Base-by-base conservation (phyloP, 2,329 filamentous ascomycete species). In the Emericellopsis cladophorae region DNA sequence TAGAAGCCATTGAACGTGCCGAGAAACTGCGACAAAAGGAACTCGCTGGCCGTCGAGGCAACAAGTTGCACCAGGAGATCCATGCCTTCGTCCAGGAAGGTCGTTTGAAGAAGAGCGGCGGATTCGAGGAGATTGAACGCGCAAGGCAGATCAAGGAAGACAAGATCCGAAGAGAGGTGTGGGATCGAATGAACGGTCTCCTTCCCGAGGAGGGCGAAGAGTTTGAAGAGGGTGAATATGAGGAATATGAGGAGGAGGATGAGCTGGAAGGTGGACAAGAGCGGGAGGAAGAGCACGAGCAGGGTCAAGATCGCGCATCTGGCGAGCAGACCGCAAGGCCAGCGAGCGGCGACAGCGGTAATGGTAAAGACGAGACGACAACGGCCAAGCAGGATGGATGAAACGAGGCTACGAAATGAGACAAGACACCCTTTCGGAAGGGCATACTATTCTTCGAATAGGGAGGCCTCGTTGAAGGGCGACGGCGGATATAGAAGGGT, bases 1-100 rank as follows among this genome's bases (percentile, higher is more conserved):
- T 98, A 0, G 92, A 96, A 61, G 92, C 92, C 31, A 98, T 98
- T 49, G 89, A 96, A 59, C 79, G 92, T n/a, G 92, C 92, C 0
- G 92, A 96, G 64, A 92, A 89, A 64, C 72, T 88, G 7, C 74
- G 92, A 18, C 84, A 92, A 60, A 88, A 86, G 56, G 92, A 98
- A 56, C 72, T 98, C 1, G 84, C 86, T 56, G 81, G 68, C 46
- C 76, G 92, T 3, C 71, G 70, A 22, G 84, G 81, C 31, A 84
- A 86, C 51, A 70, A 73, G 24, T 81, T 98, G 54, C 86, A 84
- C 58, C 84, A 84, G 51, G 92, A 98, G 59, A 74, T 98, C 8
- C 76, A 78, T 14, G 73, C 64, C 26, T 98, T 96, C 55, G 90
- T 96, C 2, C 75, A 84, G 48, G 86, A 95, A 53, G 87, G 87